Evolutionary conservation across 2,329 filamentous ascomycete species (phyloP), one percentile per base, ranked within the genome.

Genomic region (Hymenoscyphus scutula): DNA sequence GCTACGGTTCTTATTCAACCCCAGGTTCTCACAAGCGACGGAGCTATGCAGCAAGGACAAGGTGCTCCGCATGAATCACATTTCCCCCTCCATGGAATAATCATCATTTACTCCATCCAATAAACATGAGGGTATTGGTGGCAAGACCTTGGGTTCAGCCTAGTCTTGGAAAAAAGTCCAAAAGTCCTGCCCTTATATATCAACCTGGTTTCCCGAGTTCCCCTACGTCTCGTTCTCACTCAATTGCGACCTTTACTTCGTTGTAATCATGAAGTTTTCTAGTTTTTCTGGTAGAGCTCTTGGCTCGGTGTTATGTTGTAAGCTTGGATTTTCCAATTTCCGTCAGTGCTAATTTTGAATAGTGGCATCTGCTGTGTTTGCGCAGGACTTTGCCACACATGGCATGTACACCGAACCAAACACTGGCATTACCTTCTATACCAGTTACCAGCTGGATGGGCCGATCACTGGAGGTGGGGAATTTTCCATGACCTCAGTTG

Each of bases 371-470:
- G 56, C 58, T 17, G 69, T 68, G 17, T 45, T 67, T 15, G 69
- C 68, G 61, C 72, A 73, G 60, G 72, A 73, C 63, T 68, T 72
- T 66, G 71, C 70, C 38, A 53, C 56, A n/a, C 69, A 74, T 63
- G 69, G 70, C 45, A 60, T 56, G 29, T 82, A 78, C 68, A 79
- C 75, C 11, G 80, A 82, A 57, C 72, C 76, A 53, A 75, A 76
- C 30, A 83, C 83, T 10, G 81, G 81, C 23, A 84, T 85, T 67
- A 75, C 73, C 30, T 84, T 85, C 73, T 79, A 81, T 68, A 81
- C 81, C 56, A 83, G 79, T 71, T 76, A 73, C 13, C 77, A 81
- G 38, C 68, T 72, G 38, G 73, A 76, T 59, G 74, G 74, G 5
- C 73, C 77, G 8, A 77, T 77, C 17, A 67, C 71, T 17, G 71